phyloP scores from a whole-genome alignment of 306 rosid species.

The Prunus dulcis region DNA sequence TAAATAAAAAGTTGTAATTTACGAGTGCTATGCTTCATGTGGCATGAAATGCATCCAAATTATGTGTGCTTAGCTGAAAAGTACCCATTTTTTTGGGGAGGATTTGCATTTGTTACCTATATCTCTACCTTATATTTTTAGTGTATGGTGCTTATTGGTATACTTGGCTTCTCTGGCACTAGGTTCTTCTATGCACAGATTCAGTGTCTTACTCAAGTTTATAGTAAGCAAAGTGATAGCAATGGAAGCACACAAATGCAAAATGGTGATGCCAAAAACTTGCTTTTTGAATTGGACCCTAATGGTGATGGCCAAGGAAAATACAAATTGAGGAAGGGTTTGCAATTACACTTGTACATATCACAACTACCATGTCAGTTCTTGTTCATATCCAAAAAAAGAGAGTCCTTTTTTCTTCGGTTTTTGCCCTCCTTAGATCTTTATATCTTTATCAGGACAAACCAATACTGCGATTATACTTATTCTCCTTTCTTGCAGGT shows the following conservation, averaged over 20 bases:
- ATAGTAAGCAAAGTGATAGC: slow-evolving; percentile 24
- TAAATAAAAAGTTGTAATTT: too few species aligned
- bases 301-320: slow-evolving; percentile 34
- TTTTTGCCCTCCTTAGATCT: background rate
- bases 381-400: background rate
- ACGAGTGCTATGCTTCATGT: too few species aligned
- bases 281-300: slow-evolving; percentile 46
- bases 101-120: background rate
- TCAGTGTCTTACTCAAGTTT: slow-evolving; percentile 37
- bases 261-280: slow-evolving; percentile 29
- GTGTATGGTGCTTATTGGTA: background rate
- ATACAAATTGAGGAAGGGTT: slow-evolving; percentile 52
- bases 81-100: background rate
- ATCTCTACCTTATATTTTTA: background rate
- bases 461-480: background rate
- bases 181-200: slow-evolving; percentile 87
- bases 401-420: background rate
- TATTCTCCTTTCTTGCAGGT: slow-evolving; percentile 45
- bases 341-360: slow-evolving; percentile 79
- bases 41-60: too few species aligned
- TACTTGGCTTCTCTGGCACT: slow-evolving; percentile 24
- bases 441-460: background rate
- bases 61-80: background rate
- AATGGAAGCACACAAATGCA: slow-evolving; percentile 34
- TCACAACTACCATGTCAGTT: slow-evolving; percentile 87